Evolutionary conservation across 345 rosid genomes (phyloP).

Genomic region (Isatis tinctoria): DNA sequence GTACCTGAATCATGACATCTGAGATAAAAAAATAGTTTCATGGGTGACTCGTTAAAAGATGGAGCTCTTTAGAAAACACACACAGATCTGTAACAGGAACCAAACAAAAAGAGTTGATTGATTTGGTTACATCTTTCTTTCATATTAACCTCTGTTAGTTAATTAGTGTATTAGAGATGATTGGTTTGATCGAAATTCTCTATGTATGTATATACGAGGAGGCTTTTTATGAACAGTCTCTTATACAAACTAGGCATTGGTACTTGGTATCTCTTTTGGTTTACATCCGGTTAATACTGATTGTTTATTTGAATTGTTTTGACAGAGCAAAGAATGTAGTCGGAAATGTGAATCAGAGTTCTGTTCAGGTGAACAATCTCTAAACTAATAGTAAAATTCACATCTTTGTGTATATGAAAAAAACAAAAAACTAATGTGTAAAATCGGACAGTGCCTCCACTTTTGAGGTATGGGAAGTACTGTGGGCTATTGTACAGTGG

Average conservation of each 20-base stretch:
- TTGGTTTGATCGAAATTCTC: not conserved
- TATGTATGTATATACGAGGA: too few relatives aligned
- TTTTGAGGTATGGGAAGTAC: conserved; percentile 87
- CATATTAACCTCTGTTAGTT: not conserved
- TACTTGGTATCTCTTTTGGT: not conserved
- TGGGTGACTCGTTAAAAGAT: not conserved
- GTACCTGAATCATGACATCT: not conserved
- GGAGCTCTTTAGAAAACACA: not conserved
- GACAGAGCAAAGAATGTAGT: conserved; percentile 76
- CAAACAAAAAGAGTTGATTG: not conserved
- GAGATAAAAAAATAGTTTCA: not conserved
- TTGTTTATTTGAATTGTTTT: not conserved
- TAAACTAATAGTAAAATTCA: not conserved
- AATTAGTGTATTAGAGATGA: not conserved
- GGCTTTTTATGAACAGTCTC: too few relatives aligned
- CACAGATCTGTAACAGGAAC: not conserved
- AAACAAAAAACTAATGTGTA: not conserved
- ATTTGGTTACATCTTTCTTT: not conserved
- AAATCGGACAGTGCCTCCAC: conserved; percentile 61
- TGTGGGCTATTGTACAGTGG: conserved; percentile 87
- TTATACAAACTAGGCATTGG: not conserved
- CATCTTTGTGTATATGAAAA: not conserved
- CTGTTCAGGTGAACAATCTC: conserved; percentile 55
- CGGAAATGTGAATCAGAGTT: conserved; percentile 80
- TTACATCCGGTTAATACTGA: not conserved